Evolutionary conservation across 306 rosid species (phyloP), one percentile per base, ranked within the genome.

Genomic region (Fragaria vesca): DNA sequence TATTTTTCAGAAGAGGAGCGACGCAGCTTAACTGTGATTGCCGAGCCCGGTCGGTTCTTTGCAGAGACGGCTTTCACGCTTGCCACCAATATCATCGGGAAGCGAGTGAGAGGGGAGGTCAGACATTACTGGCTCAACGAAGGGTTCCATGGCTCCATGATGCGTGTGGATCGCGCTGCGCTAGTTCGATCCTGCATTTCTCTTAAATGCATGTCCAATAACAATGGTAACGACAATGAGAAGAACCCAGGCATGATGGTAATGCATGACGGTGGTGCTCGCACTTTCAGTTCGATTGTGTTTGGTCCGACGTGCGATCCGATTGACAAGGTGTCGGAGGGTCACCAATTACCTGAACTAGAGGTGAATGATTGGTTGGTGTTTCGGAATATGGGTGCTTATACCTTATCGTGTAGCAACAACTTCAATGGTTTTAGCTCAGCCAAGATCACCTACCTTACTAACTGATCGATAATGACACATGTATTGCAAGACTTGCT

Each of bases 261-360:
- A 28, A 20, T 26, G 61, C 8, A 8, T 20, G 11, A 2, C 4
- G 61, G 12, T 8, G 61, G 43, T 40, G 43, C 11, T 52, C 60
- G 24, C 24, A 71, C 51, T 24, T 76, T 65, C 62, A 24, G 61
- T 42, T 62, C 87, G 1, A 89, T 86, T 0, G 90, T 89, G 79
- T 89, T 89, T 18, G 93, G 93, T 4, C 93, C 93, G 47, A 87
- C 93, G 3, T 89, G 93, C 58, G 90, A 89, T 63, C 80, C 88
- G 0, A 6, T 82, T 4, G 93, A 89, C 16, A 87, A 87, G 4
- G 86, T 89, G 26, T 74, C 86, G 8, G 84, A 75, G 2, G 88
- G 72, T 4, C 54, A 85, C 68, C 85, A 50, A 69, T 77, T 89
- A 0, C 90, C 91, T 42, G 93, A 85, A 7, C 73, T 89, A 67